phyloP scores from a whole-genome alignment of 2,329 filamentous ascomycete species.

The Clonostachys byssicola region DNA sequence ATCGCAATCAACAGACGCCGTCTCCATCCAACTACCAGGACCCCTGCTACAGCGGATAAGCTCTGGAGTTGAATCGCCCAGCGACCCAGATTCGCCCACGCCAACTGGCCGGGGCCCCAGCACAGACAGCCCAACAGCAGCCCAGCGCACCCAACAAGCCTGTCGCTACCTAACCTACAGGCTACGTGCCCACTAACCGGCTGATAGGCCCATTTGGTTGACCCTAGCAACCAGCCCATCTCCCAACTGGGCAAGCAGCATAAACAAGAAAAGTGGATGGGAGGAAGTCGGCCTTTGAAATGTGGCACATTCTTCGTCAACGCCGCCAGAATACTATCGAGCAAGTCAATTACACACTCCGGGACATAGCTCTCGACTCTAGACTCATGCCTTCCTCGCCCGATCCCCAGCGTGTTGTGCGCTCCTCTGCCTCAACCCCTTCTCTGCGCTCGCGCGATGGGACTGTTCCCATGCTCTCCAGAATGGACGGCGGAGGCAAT shows the following conservation, averaged over 20 bases:
- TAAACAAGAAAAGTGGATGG: not conserved
- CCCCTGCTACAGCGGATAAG: no score
- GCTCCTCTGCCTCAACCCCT: slow-evolving; percentile 73
- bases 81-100: no score
- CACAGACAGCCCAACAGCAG: no score
- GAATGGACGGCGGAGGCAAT: slow-evolving; percentile 65
- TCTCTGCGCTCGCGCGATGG: slow-evolving; percentile 72
- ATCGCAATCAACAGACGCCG: no score
- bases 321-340: slow-evolving; percentile 32
- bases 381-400: slow-evolving; percentile 34
- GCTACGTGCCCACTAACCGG: no score
- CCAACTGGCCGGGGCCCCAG: no score
- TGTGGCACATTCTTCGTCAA: slow-evolving; percentile 32
- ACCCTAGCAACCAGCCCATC: not conserved
- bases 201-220: not conserved
- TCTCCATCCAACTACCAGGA: no score
- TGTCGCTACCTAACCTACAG: no score
- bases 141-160: no score
- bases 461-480: slow-evolving; percentile 51
- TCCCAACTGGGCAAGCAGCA: not conserved
- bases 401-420: slow-evolving; percentile 28
- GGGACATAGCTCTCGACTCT: slow-evolving; percentile 34
- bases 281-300: slow-evolving; percentile 8
- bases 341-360: slow-evolving; percentile 31
- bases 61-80: no score